Percentiles rank a stretch among this genome's conserved stretches.
phyloP scores from a whole-genome alignment of 2,329 filamentous ascomycete genomes.

The Colletotrichum scovillei region DNA sequence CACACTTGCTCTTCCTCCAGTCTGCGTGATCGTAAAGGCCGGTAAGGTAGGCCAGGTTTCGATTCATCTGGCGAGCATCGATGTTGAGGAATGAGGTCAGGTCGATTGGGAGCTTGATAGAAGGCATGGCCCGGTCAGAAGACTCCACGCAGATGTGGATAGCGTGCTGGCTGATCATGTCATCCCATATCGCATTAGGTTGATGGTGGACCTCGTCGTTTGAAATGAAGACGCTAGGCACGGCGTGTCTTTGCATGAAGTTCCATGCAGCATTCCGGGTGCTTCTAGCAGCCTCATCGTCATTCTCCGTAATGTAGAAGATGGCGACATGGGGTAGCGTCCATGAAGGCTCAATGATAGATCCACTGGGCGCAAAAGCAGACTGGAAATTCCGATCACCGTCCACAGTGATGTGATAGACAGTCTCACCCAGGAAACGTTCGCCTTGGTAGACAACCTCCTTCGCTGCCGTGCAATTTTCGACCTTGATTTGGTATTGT shows the following conservation, averaged over 20 bases:
- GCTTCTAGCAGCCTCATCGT: slow-evolving; percentile 49
- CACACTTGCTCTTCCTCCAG: slow-evolving; percentile 4
- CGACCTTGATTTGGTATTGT: slow-evolving; percentile 62
- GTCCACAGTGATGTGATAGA: slow-evolving; percentile 53
- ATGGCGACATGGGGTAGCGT: slow-evolving; percentile 61
- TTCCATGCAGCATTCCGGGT: slow-evolving; percentile 56
- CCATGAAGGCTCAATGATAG: slow-evolving; percentile 56
- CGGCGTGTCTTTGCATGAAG: slow-evolving; percentile 58
- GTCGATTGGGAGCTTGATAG: slow-evolving; percentile 59
- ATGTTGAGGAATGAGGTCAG: slow-evolving; percentile 61
- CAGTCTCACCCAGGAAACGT: slow-evolving; percentile 41
- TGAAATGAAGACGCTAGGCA: slow-evolving; percentile 62
- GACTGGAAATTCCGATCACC: slow-evolving; percentile 51
- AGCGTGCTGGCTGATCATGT: slow-evolving; percentile 53
- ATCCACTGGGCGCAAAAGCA: slow-evolving; percentile 48
- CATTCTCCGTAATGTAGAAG: slow-evolving; percentile 58
- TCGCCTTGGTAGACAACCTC: slow-evolving; percentile 42
- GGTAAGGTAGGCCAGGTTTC: slow-evolving; percentile 62
- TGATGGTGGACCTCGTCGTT: slow-evolving; percentile 53
- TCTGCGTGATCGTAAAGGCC: slow-evolving; percentile 44
- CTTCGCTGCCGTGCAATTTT: slow-evolving; percentile 57
- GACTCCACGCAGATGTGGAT: slow-evolving; percentile 61
- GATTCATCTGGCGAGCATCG: slow-evolving; percentile 64
- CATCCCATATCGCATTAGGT: slow-evolving; percentile 46
- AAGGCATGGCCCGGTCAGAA: slow-evolving; percentile 46